Percentiles rank a stretch among this genome's conserved stretches.
phyloP scores from a whole-genome alignment of 257 asterid species.

The Solanum pennellii region DNA sequence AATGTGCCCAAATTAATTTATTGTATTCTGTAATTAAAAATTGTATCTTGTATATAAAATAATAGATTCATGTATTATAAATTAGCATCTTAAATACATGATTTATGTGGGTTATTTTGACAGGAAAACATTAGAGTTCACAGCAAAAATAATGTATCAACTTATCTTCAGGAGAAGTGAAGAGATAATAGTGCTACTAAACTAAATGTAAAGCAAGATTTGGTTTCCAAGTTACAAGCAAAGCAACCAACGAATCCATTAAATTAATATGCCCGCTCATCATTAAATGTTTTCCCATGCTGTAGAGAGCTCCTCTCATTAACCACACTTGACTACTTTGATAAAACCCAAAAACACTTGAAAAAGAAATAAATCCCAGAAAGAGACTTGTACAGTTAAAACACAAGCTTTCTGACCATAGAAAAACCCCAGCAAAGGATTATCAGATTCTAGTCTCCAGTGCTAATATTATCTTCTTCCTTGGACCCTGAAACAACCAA shows the following conservation, averaged over 20 bases:
- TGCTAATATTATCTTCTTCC: conserved; percentile 90
- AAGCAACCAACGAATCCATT: not conserved
- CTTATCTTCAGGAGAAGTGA: not conserved
- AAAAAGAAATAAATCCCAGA: not conserved
- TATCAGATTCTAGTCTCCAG: conserved; percentile 54
- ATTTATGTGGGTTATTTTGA: not conserved
- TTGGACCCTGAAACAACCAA: conserved; percentile 69
- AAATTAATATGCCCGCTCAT: not conserved
- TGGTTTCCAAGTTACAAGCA: not conserved
- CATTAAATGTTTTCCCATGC: not conserved
- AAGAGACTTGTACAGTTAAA: conserved; percentile 3
- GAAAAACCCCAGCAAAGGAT: conserved; percentile 8
- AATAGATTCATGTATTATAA: no score
- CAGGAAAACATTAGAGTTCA: not conserved
- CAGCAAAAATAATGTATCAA: not conserved
- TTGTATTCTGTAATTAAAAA: not conserved
- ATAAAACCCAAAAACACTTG: not conserved
- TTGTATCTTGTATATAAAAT: no score
- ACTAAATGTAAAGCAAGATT: not conserved
- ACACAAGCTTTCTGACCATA: conserved; percentile 7
- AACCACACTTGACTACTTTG: not conserved
- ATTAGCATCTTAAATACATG: no score
- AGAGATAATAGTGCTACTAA: not conserved
- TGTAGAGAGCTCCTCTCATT: not conserved
- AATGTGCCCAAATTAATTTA: not conserved